Conservation (phyloP, 116 monocot species). For the Cymodocea nodosa region DNA sequence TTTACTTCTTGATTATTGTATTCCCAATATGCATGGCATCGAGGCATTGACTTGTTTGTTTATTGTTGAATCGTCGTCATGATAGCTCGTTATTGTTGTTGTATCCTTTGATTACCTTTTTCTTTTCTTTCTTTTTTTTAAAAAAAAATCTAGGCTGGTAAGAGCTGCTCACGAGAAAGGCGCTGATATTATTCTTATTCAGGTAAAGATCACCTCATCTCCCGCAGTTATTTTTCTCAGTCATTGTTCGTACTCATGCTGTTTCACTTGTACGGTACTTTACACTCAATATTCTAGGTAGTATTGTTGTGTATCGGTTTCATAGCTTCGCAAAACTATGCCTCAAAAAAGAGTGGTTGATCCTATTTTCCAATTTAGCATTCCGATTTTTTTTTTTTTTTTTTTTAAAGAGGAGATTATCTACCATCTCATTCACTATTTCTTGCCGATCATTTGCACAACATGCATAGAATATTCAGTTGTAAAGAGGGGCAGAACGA, state of each 20-base stretch:
- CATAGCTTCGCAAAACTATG: not conserved
- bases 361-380: not conserved
- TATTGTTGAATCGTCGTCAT: not conserved
- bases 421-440: not conserved
- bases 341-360: not conserved
- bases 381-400: too few species aligned
- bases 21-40: not conserved
- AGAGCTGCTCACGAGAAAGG: slow-evolving; percentile 82
- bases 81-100: not conserved
- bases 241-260: not conserved
- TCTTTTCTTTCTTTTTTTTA: too few species aligned
- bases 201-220: slow-evolving; percentile 23
- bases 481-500: not conserved
- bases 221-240: too few species aligned
- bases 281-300: too few species aligned
- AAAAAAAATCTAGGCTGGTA: slow-evolving; percentile 39
- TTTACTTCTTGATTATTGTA: not conserved
- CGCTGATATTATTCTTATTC: slow-evolving; percentile 83
- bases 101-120: too few species aligned
- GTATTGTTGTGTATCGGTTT: not conserved
- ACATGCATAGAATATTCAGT: not conserved
- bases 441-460: not conserved
- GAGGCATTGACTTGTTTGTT: not conserved
- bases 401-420: not conserved
- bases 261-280: not conserved